Evolutionary conservation across 441 rosid species (phyloP), one percentile per base, ranked within the genome.

Genomic region (Melastoma candidum): DNA sequence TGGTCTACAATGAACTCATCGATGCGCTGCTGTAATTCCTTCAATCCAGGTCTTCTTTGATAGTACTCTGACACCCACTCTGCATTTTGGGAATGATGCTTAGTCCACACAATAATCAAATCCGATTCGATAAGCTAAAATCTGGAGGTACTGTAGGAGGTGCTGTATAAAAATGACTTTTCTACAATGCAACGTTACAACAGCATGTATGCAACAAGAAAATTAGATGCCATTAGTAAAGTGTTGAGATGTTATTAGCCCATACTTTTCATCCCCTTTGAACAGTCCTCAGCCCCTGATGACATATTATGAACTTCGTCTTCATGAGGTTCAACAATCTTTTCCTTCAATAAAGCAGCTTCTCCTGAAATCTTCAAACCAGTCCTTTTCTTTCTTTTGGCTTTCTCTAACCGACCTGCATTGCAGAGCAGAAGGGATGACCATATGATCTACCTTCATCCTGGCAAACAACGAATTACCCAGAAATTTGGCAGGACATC

Each of bases 241-340:
- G 36, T 8, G 50, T 7, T 48, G 27, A 49, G 41, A 36, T 9
- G 41, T 36, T 9, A 36, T 36, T 36, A 49, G 2, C 59, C 43
- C 85, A 60, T 83, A 93, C 99, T 83, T 75, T 77, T 89, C 90
- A 93, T 78, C 74, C 99, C 99, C 64, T 67, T 79, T 3, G 84
- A 74, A 74, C 74, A 62, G 48, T 89, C 93, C 51, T 84, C 96
- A 63, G 84, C 97, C 51, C 84, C 95, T 22, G 99, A 87, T 70
- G 96, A 78, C 26, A 93, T 74, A 51, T 71, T 50, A 75, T 76
- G 77, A 57, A 79, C 85, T 44, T 74, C 81, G 53, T 77, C 84
- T 49, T 66, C 55, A 47, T 67, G 70, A 63, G 56, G 59, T 52
- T 66, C 70, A 44, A 24, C 73, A 25, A 58, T 75, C 63, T 65